Conservation (phyloP, 2,329 filamentous ascomycete species). For the Claviceps monticola region DNA sequence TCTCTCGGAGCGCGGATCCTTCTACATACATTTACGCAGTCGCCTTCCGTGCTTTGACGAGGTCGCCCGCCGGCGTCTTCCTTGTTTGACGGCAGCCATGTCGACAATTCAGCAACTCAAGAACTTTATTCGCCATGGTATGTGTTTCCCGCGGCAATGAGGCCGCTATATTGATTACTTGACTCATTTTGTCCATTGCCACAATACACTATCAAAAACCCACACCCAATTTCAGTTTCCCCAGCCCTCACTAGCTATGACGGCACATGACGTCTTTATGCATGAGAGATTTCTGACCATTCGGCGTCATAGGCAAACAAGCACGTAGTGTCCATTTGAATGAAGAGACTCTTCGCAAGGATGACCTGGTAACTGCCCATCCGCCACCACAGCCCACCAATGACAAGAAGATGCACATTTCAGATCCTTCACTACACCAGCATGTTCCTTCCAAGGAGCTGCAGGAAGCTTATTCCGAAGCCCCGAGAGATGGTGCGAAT, state of each 20-base stretch:
- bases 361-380: slow-evolving; percentile 33
- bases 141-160: slow-evolving; percentile 1
- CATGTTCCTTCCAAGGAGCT: slow-evolving; percentile 30
- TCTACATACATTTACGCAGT: background rate
- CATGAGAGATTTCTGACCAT: background rate
- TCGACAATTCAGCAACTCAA: slow-evolving; percentile 87
- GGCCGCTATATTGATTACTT: background rate
- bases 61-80: slow-evolving; percentile 9
- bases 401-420: slow-evolving; percentile 37
- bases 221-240: background rate
- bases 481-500: slow-evolving; percentile 47
- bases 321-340: slow-evolving; percentile 49
- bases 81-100: slow-evolving; percentile 25
- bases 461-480: slow-evolving; percentile 47
- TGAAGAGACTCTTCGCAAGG: slow-evolving; percentile 39
- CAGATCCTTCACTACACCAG: slow-evolving; percentile 29
- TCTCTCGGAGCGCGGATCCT: background rate
- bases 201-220: background rate
- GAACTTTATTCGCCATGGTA: slow-evolving; percentile 92
- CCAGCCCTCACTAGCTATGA: slow-evolving; percentile 2
- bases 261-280: slow-evolving; percentile 1
- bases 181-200: background rate
- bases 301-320: slow-evolving; percentile 58
- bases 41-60: background rate
- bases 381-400: slow-evolving; percentile 39